phyloP scores from a whole-genome alignment of 257 asterid species.

The Solanum boliviense region DNA sequence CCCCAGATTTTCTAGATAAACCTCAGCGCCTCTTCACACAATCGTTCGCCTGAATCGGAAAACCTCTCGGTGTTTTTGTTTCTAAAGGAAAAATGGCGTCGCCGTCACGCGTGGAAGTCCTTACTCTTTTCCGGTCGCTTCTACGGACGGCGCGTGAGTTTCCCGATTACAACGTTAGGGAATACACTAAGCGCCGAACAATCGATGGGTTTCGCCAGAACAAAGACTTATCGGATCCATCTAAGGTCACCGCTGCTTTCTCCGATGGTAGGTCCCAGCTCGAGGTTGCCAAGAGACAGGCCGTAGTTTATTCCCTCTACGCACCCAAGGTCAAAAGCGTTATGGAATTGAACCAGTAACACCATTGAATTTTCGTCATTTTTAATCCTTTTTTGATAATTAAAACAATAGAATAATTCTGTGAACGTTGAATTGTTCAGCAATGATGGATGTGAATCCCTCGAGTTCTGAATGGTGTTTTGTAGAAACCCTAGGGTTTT shows the following conservation, averaged over 20 bases:
- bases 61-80: neutral
- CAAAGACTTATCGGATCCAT: slow-evolving; percentile 37
- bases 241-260: slow-evolving; percentile 46
- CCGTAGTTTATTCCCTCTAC: slow-evolving; percentile 63
- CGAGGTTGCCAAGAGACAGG: slow-evolving; percentile 72
- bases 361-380: neutral
- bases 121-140: slow-evolving; percentile 62
- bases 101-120: slow-evolving; percentile 57
- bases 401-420: neutral
- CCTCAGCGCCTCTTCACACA: neutral
- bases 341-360: slow-evolving; percentile 42
- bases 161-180: slow-evolving; percentile 77
- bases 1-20: neutral
- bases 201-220: slow-evolving; percentile 70
- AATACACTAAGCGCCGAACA: slow-evolving; percentile 79
- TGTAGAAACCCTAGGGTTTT: neutral
- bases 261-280: slow-evolving; percentile 80
- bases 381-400: neutral
- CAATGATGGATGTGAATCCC: neutral
- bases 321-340: slow-evolving; percentile 62
- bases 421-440: neutral
- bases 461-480: neutral
- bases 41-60: neutral
- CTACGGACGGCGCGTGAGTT: slow-evolving; percentile 65
- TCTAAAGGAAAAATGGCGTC: slow-evolving; percentile 22